Conservation (phyloP, 495 filamentous ascomycete species). For the Collariella sp. region DNA sequence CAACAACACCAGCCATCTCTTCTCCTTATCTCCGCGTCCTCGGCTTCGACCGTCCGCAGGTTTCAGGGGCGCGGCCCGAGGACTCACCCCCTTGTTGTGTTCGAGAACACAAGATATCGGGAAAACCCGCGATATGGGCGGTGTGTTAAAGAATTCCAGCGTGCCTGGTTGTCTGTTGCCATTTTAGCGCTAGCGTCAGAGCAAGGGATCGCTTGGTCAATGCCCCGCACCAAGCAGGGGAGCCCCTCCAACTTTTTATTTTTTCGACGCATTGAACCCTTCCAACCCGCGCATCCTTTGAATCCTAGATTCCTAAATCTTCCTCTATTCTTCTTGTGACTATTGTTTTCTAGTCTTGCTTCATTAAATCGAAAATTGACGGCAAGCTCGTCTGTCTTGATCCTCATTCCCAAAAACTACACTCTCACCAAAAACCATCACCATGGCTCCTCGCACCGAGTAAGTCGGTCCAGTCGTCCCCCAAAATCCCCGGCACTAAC, state of each 20-base stretch:
- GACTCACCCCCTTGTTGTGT: neutral
- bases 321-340: neutral
- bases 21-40: conserved; percentile 18
- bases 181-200: neutral
- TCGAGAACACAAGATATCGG: neutral
- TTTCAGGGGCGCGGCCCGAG: conserved; percentile 12
- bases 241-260: conserved; percentile 1
- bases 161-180: neutral
- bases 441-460: conserved; percentile 38
- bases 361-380: too few relatives aligned
- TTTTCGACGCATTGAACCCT: neutral
- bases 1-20: neutral
- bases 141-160: neutral
- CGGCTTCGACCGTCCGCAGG: conserved; percentile 4
- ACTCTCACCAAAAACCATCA: conserved; percentile 47
- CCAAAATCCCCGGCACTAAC: neutral
- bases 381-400: too few relatives aligned
- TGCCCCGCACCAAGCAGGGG: neutral
- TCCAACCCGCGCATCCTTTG: neutral
- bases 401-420: neutral
- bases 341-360: neutral
- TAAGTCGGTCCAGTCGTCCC: conserved; percentile 19
- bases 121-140: neutral
- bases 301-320: neutral
- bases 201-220: neutral